These are phyloP conservation scores for Acanthamoeba quina DNA, from an alignment of 208 protist species.

Conservation along the genomic window DNA sequence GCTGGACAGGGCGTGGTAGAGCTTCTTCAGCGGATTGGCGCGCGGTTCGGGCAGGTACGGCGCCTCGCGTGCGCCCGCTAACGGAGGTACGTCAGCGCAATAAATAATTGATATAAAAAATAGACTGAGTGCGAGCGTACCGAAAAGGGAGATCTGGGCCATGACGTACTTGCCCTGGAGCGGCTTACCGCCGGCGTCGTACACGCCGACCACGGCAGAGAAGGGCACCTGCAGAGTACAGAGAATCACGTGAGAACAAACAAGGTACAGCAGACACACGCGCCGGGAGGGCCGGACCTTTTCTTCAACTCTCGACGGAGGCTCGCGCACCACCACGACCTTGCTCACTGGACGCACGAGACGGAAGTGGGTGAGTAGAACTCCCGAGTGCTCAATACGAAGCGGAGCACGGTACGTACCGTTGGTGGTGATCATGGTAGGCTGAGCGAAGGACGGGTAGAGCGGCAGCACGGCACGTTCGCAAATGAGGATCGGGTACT, in stretches of 20 bases:
- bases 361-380: neutral
- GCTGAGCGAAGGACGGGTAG: neutral
- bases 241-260: neutral
- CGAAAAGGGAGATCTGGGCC: constrained; percentile 13
- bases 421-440: constrained; percentile 8
- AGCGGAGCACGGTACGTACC: too few relatives aligned
- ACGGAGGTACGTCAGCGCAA: too few relatives aligned
- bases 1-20: constrained; percentile 33
- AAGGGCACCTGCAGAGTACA: neutral
- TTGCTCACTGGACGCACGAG: neutral
- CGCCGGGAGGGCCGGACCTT: neutral
- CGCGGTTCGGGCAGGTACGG: neutral
- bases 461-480: neutral
- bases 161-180: constrained; percentile 26
- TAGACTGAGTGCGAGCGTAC: neutral
- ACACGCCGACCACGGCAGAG: neutral
- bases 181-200: neutral
- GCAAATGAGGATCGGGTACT: constrained; percentile 25
- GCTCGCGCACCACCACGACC: neutral
- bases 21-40: constrained; percentile 20
- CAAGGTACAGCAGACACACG: neutral
- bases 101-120: neutral
- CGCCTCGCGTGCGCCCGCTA: neutral
- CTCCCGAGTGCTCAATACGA: too few relatives aligned
- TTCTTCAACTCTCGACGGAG: neutral